These are phyloP conservation scores for Jamesozyma lodderae DNA, from an alignment of 805 yeast species.

Conservation along the genomic window DNA sequence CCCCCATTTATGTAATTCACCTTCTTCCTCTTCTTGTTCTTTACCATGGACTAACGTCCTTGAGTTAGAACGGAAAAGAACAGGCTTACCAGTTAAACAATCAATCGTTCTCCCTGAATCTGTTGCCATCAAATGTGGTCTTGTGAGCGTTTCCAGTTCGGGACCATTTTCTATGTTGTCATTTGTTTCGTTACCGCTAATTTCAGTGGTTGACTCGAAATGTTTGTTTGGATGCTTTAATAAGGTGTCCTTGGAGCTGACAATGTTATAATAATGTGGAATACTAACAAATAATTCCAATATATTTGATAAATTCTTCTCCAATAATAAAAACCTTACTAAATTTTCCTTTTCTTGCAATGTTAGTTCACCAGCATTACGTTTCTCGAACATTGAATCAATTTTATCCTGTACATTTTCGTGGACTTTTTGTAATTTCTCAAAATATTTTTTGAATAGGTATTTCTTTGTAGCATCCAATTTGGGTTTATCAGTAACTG, in stretches of 20 bases:
- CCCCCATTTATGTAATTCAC: constrained; percentile 82
- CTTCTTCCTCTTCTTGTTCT: constrained; percentile 77
- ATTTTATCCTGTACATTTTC: constrained; percentile 40
- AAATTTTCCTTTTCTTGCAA: constrained; percentile 68
- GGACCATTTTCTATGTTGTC: background rate
- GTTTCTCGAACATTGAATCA: constrained; percentile 49
- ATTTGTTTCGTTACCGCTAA: background rate
- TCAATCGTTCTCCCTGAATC: constrained; percentile 57
- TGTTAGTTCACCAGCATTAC: constrained; percentile 45
- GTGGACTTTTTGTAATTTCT: constrained; percentile 32
- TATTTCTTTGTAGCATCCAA: constrained; percentile 30
- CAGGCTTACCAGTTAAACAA: constrained; percentile 63
- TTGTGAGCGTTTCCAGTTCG: constrained; percentile 10
- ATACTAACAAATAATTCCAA: constrained; percentile 29
- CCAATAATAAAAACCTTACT: constrained; percentile 58
- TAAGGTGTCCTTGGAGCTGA: constrained; percentile 4
- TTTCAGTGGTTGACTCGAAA: constrained; percentile 5
- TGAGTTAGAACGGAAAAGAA: constrained; percentile 53
- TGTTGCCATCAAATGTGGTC: constrained; percentile 64
- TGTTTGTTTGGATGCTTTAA: constrained; percentile 6
- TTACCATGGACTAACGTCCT: constrained; percentile 60
- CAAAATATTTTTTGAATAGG: constrained; percentile 33
- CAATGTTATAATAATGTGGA: constrained; percentile 18
- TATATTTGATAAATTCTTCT: constrained; percentile 55
- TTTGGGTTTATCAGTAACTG: constrained; percentile 1